Evolutionary conservation across 1,284 basidiomycete species (phyloP).

Genomic region (Blastosporella zonata): DNA sequence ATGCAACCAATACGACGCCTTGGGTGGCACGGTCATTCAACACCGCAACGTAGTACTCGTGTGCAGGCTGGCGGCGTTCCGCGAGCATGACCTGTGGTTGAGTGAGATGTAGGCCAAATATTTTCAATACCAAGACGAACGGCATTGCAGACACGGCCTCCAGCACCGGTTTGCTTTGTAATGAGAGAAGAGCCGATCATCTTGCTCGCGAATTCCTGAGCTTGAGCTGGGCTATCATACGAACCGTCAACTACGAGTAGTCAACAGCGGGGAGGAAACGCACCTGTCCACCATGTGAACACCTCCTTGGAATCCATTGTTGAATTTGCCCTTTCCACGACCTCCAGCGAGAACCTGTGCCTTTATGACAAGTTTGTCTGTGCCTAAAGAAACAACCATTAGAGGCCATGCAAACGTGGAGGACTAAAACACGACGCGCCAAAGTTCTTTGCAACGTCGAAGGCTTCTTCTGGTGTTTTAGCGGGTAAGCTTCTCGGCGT

Average conservation of each 20-base stretch:
- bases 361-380: conserved; percentile 86
- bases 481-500: conserved; percentile 94
- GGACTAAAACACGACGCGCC: conserved; percentile 41
- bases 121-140: conserved; percentile 43
- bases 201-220: conserved; percentile 82
- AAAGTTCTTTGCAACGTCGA: conserved; percentile 85
- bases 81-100: conserved; percentile 88
- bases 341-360: conserved; percentile 99
- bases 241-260: conserved; percentile 8
- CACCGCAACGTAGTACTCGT: conserved; percentile 98
- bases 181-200: conserved; percentile 98
- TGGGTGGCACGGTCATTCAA: conserved; percentile 93
- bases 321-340: conserved; percentile 97
- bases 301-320: conserved; percentile 95
- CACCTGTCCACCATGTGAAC: conserved; percentile 94
- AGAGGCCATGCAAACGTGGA: conserved; percentile 2
- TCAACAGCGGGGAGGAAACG: conserved; percentile 24
- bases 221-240: conserved; percentile 75
- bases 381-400: conserved; percentile 40
- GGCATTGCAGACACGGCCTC: conserved; percentile 91
- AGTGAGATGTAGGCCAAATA: conserved; percentile 4
- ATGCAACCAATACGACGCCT: conserved; percentile 92
- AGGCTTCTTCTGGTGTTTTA: conserved; percentile 88
- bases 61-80: conserved; percentile 88
- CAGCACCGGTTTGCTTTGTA: conserved; percentile 98